phyloP scores from a whole-genome alignment of 2,329 filamentous ascomycete genomes.

The Colletotrichum liaoningense region DNA sequence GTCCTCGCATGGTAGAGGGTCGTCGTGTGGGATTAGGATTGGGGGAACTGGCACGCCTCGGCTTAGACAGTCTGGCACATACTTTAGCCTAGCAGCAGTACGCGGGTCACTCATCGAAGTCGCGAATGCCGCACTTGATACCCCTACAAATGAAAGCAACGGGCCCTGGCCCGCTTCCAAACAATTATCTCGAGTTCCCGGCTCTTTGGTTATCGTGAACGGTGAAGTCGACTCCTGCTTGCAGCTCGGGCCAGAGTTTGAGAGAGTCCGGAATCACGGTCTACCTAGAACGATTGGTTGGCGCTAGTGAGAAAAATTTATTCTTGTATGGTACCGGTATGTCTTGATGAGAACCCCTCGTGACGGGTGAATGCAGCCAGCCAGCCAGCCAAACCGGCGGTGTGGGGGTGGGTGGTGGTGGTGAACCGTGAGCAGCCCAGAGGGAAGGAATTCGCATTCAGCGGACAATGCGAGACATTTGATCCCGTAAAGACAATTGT shows the following conservation, averaged over 20 bases:
- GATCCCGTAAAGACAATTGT: not conserved
- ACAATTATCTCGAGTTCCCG: not conserved
- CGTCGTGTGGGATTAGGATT: slow-evolving; percentile 5
- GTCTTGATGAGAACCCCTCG: slow-evolving; percentile 6
- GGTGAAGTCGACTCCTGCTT: slow-evolving; percentile 6
- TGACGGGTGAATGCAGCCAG: slow-evolving; percentile 30
- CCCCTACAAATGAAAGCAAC: slow-evolving; percentile 9
- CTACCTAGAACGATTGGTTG: slow-evolving; percentile 29
- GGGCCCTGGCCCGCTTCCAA: slow-evolving; percentile 14
- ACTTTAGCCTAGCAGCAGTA: slow-evolving; percentile 21
- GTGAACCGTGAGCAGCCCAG: too few relatives aligned
- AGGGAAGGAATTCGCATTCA: slow-evolving; percentile 10
- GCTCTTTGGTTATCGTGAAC: slow-evolving; percentile 12
- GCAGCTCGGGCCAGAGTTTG: slow-evolving; percentile 1
- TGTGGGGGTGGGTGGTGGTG: not conserved
- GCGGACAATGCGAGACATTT: slow-evolving; percentile 34
- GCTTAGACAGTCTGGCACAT: slow-evolving; percentile 7
- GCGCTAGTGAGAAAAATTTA: not conserved
- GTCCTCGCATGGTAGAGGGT: slow-evolving; percentile 17
- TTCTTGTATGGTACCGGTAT: not conserved
- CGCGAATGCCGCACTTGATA: not conserved
- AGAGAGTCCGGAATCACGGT: not conserved
- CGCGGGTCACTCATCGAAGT: not conserved
- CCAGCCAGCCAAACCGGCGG: slow-evolving; percentile 3
- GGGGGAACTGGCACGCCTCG: not conserved